A percentile compares a stretch with the other conserved stretches of the same genome.
phyloP scores from a whole-genome alignment of 148 eudicot species.

The Vaccinium darrowii region DNA sequence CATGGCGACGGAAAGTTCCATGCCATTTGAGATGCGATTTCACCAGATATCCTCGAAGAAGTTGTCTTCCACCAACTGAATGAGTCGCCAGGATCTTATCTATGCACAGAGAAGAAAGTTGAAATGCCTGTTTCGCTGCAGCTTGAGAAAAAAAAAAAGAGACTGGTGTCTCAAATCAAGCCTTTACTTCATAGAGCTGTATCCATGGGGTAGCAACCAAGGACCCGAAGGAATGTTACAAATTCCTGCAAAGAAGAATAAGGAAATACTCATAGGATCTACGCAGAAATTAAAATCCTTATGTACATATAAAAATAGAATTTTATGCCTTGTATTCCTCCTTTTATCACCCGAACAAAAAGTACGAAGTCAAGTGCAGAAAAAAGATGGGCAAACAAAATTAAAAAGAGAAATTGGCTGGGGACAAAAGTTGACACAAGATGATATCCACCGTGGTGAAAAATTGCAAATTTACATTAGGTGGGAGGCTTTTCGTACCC shows the following conservation, averaged over 20 bases:
- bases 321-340: background rate
- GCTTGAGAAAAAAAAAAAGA: background rate
- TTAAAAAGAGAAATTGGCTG: background rate
- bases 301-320: background rate
- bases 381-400: background rate
- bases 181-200: slow-evolving; percentile 18
- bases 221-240: slow-evolving; percentile 81
- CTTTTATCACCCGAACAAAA: background rate
- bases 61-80: background rate
- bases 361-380: background rate
- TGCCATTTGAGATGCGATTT: background rate
- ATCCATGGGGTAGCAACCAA: slow-evolving; percentile 86
- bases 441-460: background rate
- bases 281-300: background rate
- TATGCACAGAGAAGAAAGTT: slow-evolving; percentile 1
- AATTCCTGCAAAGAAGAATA: slow-evolving; percentile 61
- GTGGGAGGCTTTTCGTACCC: background rate
- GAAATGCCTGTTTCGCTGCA: background rate
- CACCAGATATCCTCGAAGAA: background rate
- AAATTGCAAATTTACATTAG: background rate
- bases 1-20: background rate
- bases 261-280: background rate
- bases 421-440: background rate
- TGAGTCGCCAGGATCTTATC: background rate
- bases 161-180: background rate